Evolutionary conservation across 2,329 filamentous ascomycete species (phyloP), one percentile per base, ranked within the genome.

Genomic region (Aspergillus pseudotamarii): DNA sequence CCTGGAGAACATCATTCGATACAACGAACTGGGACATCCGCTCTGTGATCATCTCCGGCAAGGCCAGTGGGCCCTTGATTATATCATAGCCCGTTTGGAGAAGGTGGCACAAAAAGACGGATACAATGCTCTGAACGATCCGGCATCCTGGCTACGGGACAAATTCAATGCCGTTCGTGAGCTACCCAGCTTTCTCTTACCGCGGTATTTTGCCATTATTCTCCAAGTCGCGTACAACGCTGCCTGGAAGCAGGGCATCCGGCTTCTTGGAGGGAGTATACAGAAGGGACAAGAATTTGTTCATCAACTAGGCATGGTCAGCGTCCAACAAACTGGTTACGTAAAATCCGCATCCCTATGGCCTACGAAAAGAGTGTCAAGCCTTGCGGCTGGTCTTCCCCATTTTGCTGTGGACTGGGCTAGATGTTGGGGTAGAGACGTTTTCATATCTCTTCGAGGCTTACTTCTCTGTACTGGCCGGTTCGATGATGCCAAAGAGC

Each of bases 331-430:
- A 77, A 94, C 92, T 11, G 94, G 95, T 6, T 88, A 91, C 65
- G 92, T 97, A 71, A 92, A 92, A 72, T 97, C 93, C 14, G 94
- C 91, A 3, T 98, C 94, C 0, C 81, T 99, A 12, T 97, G 93
- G 85, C 94, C 95, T 0, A 86, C 89, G 68, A 94, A 92, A 76
- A 82, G 86, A 23, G 93, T 97, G 0, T 92, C 94, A 1, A 94
- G 91, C 56, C 84, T 99, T 69, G 94, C 95, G 21, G 95, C 95
- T 36, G 95, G 95, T 19, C 82, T 99, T 54, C 95, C 95, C 41
- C 95, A 99, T 78, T 99, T 99, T 74, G 88, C 95, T 0, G 90
- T 92, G 10, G 90, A 93, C 71, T 99, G 95, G 94, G 94, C 94
- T 57, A 88, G 95, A 71, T 97, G 94, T 78, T 99, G 95, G 95